Evolutionary conservation across 768 basidiomycete genomes (phyloP).

Genomic region (Pholiota microspora): DNA sequence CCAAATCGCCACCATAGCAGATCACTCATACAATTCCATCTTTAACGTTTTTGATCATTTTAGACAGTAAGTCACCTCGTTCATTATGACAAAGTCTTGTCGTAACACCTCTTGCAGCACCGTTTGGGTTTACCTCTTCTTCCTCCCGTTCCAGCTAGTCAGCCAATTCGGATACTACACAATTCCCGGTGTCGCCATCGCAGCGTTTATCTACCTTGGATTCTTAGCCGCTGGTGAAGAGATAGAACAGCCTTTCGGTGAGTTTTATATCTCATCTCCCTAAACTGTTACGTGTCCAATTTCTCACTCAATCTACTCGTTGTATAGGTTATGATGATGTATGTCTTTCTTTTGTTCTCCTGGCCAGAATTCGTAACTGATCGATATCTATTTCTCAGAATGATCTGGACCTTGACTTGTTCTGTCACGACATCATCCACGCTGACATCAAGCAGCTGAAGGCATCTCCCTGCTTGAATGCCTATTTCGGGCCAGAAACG

Average conservation of each 20-base stretch:
- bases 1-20: too few species aligned
- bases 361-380: not conserved
- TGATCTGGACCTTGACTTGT: constrained; percentile 66
- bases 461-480: constrained; percentile 49
- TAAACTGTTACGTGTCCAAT: not conserved
- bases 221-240: constrained; percentile 73
- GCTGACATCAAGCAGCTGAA: constrained; percentile 56
- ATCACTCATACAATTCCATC: not conserved
- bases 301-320: too few species aligned
- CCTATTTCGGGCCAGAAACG: constrained; percentile 33
- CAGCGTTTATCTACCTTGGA: constrained; percentile 73
- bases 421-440: constrained; percentile 55
- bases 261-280: constrained; percentile 15
- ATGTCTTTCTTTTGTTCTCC: constrained; percentile 10
- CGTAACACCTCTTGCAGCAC: constrained; percentile 47
- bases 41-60: not conserved
- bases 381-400: constrained; percentile 35
- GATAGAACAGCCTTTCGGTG: constrained; percentile 68
- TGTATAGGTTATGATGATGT: constrained; percentile 58
- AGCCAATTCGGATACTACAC: constrained; percentile 60
- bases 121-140: constrained; percentile 73
- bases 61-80: constrained; percentile 9
- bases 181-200: constrained; percentile 63
- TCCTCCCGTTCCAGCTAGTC: constrained; percentile 75
- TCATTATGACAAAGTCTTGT: too few species aligned